Evolutionary conservation across 2,329 filamentous ascomycete species (phyloP), one percentile per base, ranked within the genome.

Genomic region (Aspergillus sclerotialis): DNA sequence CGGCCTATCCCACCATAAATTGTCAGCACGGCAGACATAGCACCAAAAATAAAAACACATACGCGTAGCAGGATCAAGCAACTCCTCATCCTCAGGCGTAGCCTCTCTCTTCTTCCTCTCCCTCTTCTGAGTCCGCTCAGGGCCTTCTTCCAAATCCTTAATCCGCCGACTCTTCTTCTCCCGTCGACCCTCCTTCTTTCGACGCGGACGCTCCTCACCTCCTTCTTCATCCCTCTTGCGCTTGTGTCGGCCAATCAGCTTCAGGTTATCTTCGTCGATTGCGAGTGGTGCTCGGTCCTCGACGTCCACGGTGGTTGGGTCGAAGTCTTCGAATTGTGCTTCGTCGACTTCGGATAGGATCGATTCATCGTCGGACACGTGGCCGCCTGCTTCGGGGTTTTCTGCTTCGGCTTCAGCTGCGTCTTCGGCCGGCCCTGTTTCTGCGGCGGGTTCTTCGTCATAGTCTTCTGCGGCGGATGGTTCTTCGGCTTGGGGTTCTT

Each of bases 11-110:
- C 11, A 24, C 25, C 24, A 17, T 11, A 11, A 18, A n/a, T 24
- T n/a, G n/a, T n/a, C 31, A 32, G 8, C 27, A 26, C 37, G 27
- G 18, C 19, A 6, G 10, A 23, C 19, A 23, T 21, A 36, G 18
- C 11, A 23, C 16, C 12, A 28, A 18, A 30, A 12, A 15, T 31
- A 16, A 33, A 23, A 25, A 28, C 17, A 73, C 75, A 56, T 63
- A 78, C 85, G 76, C 66, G 94, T 86, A 61, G 92, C 87, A 1
- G 88, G 86, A 13, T 84, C 82, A 49, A 96, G 64, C 42, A 82
- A 72, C 51, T 87, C 84, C 41, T 94, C 86, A 45, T 84, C 79
- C 4, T 78, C 74, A 39, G 80, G 76, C 3, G 71, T 71, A 13
- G 67, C 61, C 46, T 69, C 70, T 25, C 63, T 65, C 41, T 67